Base-by-base conservation (phyloP, 1,139 yeast species). In the Candida labiduridarum region DNA sequence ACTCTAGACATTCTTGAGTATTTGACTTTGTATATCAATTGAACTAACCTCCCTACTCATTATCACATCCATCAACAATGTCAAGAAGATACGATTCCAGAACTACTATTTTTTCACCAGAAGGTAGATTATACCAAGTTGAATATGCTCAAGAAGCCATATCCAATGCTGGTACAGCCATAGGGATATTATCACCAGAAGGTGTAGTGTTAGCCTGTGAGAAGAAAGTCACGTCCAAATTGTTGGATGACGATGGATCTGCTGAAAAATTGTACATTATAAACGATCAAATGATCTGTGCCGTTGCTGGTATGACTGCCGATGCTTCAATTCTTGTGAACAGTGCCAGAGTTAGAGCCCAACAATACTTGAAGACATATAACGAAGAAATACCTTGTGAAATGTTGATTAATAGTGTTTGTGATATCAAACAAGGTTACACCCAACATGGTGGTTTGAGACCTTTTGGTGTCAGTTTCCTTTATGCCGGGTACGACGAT, bases 391-490 rank as follows among this genome's bases (percentile, higher is more conserved):
- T 94, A 49, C 97, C 97, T 18, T 89, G 95, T 57, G 98, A 92
- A 68, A 79, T 86, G 49, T 81, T 95, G 59, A 97, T 95, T 57
- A 89, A 91, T 66, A 80, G 87, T 58, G 79, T 95, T 57, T 91
- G 98, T 72, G 96, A 95, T 69, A 83, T 89, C 57, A 95, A 94
- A 71, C 99, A 95, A 69, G 97, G 98, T 15, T 95, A 95, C 70
- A 95, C 99, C 12, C 99, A 94, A 70, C 96, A 89, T 65, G 99
- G 99, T 64, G 99, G 99, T 43, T 80, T 94, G 65, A 85, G 99
- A 71, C 99, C 99, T 27, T 95, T 91, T 68, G 99, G 99, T 61
- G 99, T 94, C 44, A 88, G 96, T 54, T 91, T 95, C 72, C 82
- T 95, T 56, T 94, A 89, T 65, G 99, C 98, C 9, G 99, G 99